Conservation (phyloP, 129 eudicot genomes). For the Calendula officinalis region DNA sequence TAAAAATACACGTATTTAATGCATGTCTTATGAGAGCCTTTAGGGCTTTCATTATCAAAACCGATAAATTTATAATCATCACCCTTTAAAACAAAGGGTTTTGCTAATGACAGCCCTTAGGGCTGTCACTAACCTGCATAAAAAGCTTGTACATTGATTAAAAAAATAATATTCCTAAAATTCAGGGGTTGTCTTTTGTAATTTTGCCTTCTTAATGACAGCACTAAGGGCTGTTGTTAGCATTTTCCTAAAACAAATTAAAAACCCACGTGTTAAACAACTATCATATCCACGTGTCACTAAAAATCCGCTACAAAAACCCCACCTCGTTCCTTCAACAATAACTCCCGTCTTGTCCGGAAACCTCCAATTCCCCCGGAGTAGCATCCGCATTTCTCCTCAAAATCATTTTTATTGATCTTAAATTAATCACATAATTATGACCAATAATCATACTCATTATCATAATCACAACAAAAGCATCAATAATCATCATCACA, state of each 20-base stretch:
- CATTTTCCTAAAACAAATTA: neutral
- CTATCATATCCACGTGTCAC: conserved; percentile 22
- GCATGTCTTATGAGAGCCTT: too few species aligned
- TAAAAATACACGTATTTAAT: too few species aligned
- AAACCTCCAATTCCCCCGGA: conserved; percentile 36
- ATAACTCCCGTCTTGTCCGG: conserved; percentile 19
- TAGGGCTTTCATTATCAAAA: too few species aligned
- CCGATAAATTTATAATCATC: too few species aligned
- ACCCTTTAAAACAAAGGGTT: too few species aligned
- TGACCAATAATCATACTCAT: conserved; percentile 14
- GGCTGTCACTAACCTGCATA: too few species aligned
- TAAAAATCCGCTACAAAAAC: neutral
- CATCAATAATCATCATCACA: conserved; percentile 20
- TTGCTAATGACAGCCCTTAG: too few species aligned
- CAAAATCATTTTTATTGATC: neutral
- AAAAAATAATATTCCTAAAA: too few species aligned
- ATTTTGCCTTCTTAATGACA: too few species aligned
- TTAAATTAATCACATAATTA: conserved; percentile 9
- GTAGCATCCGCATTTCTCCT: conserved; percentile 27
- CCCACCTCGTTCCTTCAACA: conserved; percentile 25
- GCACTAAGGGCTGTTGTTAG: too few species aligned
- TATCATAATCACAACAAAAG: conserved; percentile 13
- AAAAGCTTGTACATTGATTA: too few species aligned
- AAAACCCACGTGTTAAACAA: conserved; percentile 21
- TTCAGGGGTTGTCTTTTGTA: too few species aligned